Evolutionary conservation across 208 protist genomes (phyloP).

Genomic region (Leishmania arabica): DNA sequence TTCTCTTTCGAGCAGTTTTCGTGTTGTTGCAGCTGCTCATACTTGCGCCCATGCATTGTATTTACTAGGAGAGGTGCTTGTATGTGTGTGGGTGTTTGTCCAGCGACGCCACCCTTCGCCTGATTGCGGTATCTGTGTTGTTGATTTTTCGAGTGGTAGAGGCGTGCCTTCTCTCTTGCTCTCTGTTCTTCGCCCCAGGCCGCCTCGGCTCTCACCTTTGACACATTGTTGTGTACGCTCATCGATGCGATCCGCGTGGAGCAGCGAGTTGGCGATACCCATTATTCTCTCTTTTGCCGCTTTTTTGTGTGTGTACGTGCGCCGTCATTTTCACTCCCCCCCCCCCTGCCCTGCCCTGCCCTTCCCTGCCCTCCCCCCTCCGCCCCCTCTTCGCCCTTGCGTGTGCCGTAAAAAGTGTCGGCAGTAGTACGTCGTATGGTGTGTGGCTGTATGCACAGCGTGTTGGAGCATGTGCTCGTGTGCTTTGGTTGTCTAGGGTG

Average conservation of each 20-base stretch:
- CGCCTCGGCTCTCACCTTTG: not conserved
- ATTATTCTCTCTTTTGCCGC: not conserved
- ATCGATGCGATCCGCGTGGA: not conserved
- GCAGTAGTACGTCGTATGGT: not conserved
- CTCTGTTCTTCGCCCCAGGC: not conserved
- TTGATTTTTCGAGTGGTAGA: not conserved
- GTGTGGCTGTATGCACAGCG: not conserved
- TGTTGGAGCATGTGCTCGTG: not conserved
- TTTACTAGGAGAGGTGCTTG: not conserved
- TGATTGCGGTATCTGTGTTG: not conserved
- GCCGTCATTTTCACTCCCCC: no score
- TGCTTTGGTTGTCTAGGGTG: not conserved
- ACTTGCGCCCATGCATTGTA: not conserved
- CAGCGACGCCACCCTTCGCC: not conserved
- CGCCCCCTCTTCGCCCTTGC: not conserved
- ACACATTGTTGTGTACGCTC: not conserved
- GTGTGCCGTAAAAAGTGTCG: not conserved
- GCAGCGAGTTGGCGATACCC: not conserved
- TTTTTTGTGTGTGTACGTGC: not conserved
- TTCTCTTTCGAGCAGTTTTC: not conserved
- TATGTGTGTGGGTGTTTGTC: not conserved
- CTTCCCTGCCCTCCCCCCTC: not conserved
- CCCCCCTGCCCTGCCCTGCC: not conserved
- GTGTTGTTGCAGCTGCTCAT: not conserved
- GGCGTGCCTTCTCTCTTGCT: not conserved